Evolutionary conservation across 352 stramenopile species (phyloP), one percentile per base, ranked within the genome.

Genomic region (Pythium phragmiticola): DNA sequence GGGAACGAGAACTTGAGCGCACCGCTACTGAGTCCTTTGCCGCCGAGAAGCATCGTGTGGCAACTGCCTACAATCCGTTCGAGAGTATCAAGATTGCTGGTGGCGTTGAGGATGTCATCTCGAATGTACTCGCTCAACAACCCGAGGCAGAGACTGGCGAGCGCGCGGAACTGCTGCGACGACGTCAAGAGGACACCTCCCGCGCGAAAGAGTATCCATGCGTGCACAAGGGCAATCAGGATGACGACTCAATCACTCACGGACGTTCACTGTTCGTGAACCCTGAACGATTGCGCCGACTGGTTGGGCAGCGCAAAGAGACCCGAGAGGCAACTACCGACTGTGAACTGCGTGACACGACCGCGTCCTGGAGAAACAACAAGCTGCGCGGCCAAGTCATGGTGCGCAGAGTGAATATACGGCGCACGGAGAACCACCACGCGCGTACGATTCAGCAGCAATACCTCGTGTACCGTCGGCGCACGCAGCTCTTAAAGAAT

Each of bases 381-480:
- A 79, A 76, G 23, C 57, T 90, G 0, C 71, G 64, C 6, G 80
- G 80, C 6, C 69, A 81, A 55, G 30, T 88, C 0, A 46, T 88
- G 60, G 69, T 85, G 14, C 75, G 77, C 0, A 76, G 78, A 49
- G 71, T 76, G 43, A 72, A 74, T 17, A 51, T 74, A 16, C 74
- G 70, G 26, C 75, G 67, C 1, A 52, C 77, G 16, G 73, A 88
- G 51, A 67, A 84, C 45, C 48, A 71, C 16, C 57, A 74, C 4
- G 80, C 77, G 4, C 68, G 75, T 14, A 80, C 76, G 26, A 90
- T 90, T 33, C 80, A 90, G 61, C 57, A 57, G 0, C 80, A 90
- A 45, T 88, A 78, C 42, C 73, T 73, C 3, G 72, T 63, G 34
- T 69, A 87, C 50, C 75, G 70, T 9, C 59, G 68, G 7, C 73